Percentiles rank a stretch among this genome's conserved stretches.
Evolutionary conservation across 2,329 filamentous ascomycete genomes (phyloP).

Genomic region (Thielaviopsis punctulata): DNA sequence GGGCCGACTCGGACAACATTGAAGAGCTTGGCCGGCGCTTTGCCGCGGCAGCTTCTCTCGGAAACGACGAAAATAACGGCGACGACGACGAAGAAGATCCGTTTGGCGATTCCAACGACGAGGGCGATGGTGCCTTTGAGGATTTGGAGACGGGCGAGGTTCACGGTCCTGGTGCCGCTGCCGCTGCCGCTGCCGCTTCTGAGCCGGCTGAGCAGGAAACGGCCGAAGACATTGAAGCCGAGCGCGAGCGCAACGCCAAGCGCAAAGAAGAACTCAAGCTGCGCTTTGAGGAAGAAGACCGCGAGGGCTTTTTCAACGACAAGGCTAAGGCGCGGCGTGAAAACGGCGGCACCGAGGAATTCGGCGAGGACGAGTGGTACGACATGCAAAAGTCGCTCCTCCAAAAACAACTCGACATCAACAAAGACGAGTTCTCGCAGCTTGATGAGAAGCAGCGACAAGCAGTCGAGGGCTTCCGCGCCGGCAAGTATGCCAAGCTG

Average conservation of each 20-base stretch:
- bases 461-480: slow-evolving; percentile 75
- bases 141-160: slow-evolving; percentile 67
- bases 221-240: slow-evolving; percentile 52
- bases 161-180: slow-evolving; percentile 22
- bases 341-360: slow-evolving; percentile 54
- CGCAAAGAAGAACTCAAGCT: slow-evolving; percentile 88
- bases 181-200: slow-evolving; percentile 17
- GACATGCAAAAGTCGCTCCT: slow-evolving; percentile 88
- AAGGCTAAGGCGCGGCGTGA: slow-evolving; percentile 61
- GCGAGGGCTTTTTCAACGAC: slow-evolving; percentile 87
- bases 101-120: slow-evolving; percentile 38
- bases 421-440: slow-evolving; percentile 77
- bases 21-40: slow-evolving; percentile 61
- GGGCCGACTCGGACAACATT: slow-evolving; percentile 63
- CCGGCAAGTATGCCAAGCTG: slow-evolving; percentile 84
- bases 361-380: slow-evolving; percentile 98
- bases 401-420: slow-evolving; percentile 93
- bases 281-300: slow-evolving; percentile 91
- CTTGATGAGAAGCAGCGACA: slow-evolving; percentile 73
- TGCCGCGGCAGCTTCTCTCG: slow-evolving; percentile 40
- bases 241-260: slow-evolving; percentile 78
- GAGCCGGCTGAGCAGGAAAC: slow-evolving; percentile 26
- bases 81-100: slow-evolving; percentile 32
- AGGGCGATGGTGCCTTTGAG: slow-evolving; percentile 69
- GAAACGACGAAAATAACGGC: slow-evolving; percentile 16